Percentiles rank a stretch among this genome's conserved stretches.
Evolutionary conservation across 2,329 filamentous ascomycete genomes (phyloP).

Genomic region (Phyllosticta citriasiana): DNA sequence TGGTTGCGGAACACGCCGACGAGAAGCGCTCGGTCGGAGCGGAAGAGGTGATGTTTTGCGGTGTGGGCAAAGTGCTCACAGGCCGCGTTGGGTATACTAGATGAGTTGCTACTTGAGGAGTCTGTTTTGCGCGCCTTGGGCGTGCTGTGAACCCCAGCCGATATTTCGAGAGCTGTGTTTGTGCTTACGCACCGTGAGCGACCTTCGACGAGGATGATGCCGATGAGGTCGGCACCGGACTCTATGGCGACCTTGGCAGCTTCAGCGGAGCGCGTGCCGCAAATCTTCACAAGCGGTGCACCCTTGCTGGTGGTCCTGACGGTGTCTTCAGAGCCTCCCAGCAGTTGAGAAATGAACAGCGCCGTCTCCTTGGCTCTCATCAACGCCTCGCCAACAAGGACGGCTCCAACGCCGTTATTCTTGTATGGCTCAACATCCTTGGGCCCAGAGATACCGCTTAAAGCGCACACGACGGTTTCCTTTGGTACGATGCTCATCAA

Average conservation of each 20-base stretch:
- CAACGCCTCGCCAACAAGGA: constrained; percentile 89
- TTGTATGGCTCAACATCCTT: constrained; percentile 83
- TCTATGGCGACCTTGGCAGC: constrained; percentile 72
- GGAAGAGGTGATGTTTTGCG: constrained; percentile 33
- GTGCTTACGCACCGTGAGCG: constrained; percentile 70
- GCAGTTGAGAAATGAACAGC: constrained; percentile 73
- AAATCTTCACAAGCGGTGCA: constrained; percentile 67
- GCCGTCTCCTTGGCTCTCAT: constrained; percentile 83
- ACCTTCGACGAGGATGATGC: constrained; percentile 80
- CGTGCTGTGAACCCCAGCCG: constrained; percentile 58
- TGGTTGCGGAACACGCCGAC: constrained; percentile 95
- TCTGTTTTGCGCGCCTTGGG: constrained; percentile 22
- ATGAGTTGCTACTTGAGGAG: constrained; percentile 17
- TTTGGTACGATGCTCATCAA: constrained; percentile 78
- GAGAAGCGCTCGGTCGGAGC: constrained; percentile 58
- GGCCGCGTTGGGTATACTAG: constrained; percentile 22
- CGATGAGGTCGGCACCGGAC: constrained; percentile 82
- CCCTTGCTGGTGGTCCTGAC: constrained; percentile 8
- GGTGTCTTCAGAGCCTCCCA: constrained; percentile 43
- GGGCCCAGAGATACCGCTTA: constrained; percentile 86
- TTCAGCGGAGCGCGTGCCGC: constrained; percentile 76
- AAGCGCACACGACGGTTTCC: constrained; percentile 79
- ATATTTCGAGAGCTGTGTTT: constrained; percentile 72
- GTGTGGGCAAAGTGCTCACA: constrained; percentile 64
- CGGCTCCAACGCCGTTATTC: constrained; percentile 80